These are phyloP conservation scores for Teunomyces cretensis DNA, from an alignment of 805 yeast species.

Conservation along the genomic window DNA sequence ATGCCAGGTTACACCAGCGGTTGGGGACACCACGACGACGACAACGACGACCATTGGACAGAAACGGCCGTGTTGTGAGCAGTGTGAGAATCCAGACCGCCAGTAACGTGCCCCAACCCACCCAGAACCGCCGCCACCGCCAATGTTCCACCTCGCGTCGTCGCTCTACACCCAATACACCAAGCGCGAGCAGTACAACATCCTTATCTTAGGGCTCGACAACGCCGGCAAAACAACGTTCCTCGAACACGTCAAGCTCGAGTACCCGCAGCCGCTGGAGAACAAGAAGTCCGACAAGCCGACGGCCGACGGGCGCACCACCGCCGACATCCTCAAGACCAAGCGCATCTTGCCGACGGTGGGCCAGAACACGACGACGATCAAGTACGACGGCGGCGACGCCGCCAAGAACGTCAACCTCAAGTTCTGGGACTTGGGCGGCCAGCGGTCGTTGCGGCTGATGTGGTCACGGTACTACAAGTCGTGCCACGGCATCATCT, in stretches of 20 bases:
- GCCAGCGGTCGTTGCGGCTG: slow-evolving; percentile 79
- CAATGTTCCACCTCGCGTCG: slow-evolving; percentile 46
- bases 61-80: too few relatives aligned
- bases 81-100: too few relatives aligned
- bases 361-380: slow-evolving; percentile 75
- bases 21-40: not conserved
- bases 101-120: too few relatives aligned
- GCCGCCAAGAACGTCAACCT: slow-evolving; percentile 48
- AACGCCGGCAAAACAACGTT: slow-evolving; percentile 88
- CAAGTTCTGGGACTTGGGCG: slow-evolving; percentile 96
- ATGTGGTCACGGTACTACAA: slow-evolving; percentile 88
- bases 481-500: slow-evolving; percentile 87
- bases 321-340: slow-evolving; percentile 31
- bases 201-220: slow-evolving; percentile 82
- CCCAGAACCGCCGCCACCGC: too few relatives aligned
- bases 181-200: slow-evolving; percentile 45
- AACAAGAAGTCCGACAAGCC: slow-evolving; percentile 11
- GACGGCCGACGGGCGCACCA: slow-evolving; percentile 11
- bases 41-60: not conserved
- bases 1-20: not conserved
- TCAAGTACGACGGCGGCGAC: slow-evolving; percentile 39
- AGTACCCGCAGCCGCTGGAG: slow-evolving; percentile 31
- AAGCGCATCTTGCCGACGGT: slow-evolving; percentile 86
- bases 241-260: slow-evolving; percentile 39
- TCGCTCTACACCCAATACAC: slow-evolving; percentile 46